These are phyloP conservation scores for Cryptococcus sp. DNA, from an alignment of 1,284 basidiomycete genomes.

Conservation along the genomic window DNA sequence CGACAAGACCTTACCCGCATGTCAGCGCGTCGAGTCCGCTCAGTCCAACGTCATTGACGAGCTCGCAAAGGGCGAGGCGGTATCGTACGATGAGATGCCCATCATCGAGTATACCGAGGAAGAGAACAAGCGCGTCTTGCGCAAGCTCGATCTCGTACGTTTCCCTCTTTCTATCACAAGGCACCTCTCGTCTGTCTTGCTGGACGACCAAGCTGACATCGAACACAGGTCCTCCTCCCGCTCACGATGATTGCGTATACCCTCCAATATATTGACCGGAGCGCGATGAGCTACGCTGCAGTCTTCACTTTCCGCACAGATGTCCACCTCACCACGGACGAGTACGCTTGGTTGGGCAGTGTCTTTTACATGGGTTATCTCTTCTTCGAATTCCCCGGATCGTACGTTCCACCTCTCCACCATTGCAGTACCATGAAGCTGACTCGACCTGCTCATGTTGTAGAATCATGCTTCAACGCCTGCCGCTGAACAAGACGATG, in stretches of 20 bases:
- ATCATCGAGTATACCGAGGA: constrained; percentile 20
- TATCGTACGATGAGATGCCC: constrained; percentile 19
- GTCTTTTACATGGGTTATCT: constrained; percentile 32
- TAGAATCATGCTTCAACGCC: constrained; percentile 32
- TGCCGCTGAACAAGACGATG: constrained; percentile 36
- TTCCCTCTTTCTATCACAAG: background rate
- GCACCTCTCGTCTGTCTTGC: background rate
- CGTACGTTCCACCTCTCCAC: constrained; percentile 8
- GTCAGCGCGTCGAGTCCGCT: constrained; percentile 18
- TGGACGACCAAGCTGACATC: background rate
- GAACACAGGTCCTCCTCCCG: constrained; percentile 36
- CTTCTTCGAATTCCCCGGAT: constrained; percentile 40
- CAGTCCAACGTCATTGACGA: constrained; percentile 19
- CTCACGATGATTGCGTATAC: constrained; percentile 47
- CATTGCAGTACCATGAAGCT: background rate
- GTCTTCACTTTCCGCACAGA: constrained; percentile 45
- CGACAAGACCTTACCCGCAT: constrained; percentile 1
- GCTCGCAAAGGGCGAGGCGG: constrained; percentile 21
- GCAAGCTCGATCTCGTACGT: constrained; percentile 45
- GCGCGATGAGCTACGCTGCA: constrained; percentile 48
- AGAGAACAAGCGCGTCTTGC: constrained; percentile 35
- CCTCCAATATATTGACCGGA: constrained; percentile 51
- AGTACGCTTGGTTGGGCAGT: constrained; percentile 31
- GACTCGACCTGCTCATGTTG: background rate
- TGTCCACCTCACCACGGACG: constrained; percentile 20